A percentile compares a stretch with the other conserved stretches of the same genome.
phyloP scores from a whole-genome alignment of 139 green algal genomes.

The Zygnema circumcarinatum region DNA sequence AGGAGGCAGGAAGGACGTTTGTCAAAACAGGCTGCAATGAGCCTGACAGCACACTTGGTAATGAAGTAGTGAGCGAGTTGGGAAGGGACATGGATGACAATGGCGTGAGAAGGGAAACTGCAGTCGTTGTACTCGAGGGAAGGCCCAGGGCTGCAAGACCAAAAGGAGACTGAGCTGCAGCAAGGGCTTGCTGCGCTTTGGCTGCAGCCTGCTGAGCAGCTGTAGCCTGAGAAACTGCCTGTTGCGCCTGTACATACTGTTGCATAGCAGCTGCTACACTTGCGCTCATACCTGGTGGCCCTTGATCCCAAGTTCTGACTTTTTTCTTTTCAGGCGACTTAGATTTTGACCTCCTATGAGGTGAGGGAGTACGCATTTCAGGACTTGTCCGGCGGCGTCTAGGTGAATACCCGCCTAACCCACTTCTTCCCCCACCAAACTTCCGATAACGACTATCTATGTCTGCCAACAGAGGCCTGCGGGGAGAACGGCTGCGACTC shows the following conservation, averaged over 20 bases:
- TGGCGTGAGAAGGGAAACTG: neutral
- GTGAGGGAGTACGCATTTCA: conserved; percentile 8
- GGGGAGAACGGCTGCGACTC: neutral
- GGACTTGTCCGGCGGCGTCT: conserved; percentile 1
- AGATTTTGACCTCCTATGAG: neutral
- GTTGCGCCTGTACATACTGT: conserved; percentile 19
- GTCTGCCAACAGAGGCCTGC: neutral
- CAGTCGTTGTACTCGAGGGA: neutral
- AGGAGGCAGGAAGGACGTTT: neutral
- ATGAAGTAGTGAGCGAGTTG: neutral
- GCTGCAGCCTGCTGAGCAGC: conserved; percentile 17
- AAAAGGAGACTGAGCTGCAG: neutral
- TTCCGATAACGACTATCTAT: neutral
- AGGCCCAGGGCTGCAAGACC: conserved; percentile 13
- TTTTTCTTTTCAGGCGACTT: conserved; percentile 2
- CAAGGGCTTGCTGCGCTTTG: neutral
- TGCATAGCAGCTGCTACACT: conserved; percentile 17
- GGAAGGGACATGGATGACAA: neutral
- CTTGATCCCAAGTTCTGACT: neutral
- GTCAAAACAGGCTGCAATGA: neutral
- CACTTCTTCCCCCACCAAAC: conserved; percentile 3
- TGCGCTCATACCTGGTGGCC: conserved; percentile 3
- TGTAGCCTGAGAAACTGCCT: neutral
- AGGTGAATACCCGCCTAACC: conserved; percentile 39
- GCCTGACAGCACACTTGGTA: neutral